phyloP scores from a whole-genome alignment of 192 early-diverging fungal genomes.

The Backusella sp. region DNA sequence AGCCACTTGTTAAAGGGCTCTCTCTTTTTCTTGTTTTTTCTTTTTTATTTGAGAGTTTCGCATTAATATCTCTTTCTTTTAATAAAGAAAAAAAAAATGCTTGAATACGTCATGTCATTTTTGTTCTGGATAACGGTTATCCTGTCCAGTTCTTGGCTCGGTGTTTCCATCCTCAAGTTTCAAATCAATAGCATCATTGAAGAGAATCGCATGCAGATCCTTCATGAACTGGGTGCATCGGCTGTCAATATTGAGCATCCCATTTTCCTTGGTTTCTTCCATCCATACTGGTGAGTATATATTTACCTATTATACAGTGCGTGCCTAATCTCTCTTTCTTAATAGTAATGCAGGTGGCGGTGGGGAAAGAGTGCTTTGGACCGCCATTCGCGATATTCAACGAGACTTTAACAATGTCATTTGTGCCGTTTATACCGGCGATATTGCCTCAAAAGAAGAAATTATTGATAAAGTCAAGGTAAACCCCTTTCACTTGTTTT shows the following conservation, averaged over 20 bases:
- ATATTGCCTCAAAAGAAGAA: conserved; percentile 49
- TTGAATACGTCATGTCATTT: background rate
- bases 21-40: background rate
- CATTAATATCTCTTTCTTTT: background rate
- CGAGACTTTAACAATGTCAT: conserved; percentile 61
- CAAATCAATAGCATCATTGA: conserved; percentile 21
- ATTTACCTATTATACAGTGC: background rate
- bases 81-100: background rate
- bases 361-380: conserved; percentile 97
- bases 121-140: background rate
- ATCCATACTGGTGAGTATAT: conserved; percentile 76
- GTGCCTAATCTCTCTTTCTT: background rate
- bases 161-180: background rate
- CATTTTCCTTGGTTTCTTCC: conserved; percentile 81
- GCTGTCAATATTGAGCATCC: conserved; percentile 17
- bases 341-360: conserved; percentile 86
- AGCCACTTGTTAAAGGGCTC: background rate
- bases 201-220: conserved; percentile 27
- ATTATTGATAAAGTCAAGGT: conserved; percentile 69
- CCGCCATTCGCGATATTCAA: conserved; percentile 78
- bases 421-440: conserved; percentile 83
- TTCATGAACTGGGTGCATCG: conserved; percentile 16
- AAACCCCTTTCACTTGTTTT: background rate
- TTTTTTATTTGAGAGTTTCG: no score
- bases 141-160: background rate